phyloP scores from a whole-genome alignment of 2,329 filamentous ascomycete genomes.

The Paraconiothyrium sp. region DNA sequence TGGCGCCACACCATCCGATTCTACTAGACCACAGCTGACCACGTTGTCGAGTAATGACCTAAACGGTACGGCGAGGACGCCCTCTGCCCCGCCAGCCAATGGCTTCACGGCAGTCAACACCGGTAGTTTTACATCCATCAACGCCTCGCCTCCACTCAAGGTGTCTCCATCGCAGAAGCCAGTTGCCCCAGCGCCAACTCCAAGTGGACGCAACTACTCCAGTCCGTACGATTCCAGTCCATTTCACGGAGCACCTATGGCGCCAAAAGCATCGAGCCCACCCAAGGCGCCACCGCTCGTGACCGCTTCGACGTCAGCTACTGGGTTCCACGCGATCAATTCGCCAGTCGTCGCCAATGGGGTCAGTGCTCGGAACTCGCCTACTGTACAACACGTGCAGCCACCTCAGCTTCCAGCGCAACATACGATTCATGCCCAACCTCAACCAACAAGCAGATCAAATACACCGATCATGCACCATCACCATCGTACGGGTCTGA shows the following conservation, averaged over 20 bases:
- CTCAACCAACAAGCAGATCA: conserved; percentile 33
- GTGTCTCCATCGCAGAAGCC: conserved; percentile 28
- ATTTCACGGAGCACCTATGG: conserved; percentile 19
- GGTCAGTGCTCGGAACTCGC: conserved; percentile 31
- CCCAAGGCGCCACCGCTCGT: conserved; percentile 27
- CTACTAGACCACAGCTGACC: conserved; percentile 36
- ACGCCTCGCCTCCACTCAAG: conserved; percentile 27
- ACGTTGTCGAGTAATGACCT: conserved; percentile 41
- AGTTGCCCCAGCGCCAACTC: conserved; percentile 19
- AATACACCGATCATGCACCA: conserved; percentile 33
- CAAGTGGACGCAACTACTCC: conserved; percentile 35
- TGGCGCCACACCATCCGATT: conserved; percentile 28
- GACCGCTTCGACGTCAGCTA: conserved; percentile 17
- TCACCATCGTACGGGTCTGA: conserved; percentile 31
- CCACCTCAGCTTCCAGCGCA: conserved; percentile 33
- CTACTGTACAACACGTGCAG: conserved; percentile 27
- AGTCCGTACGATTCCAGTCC: conserved; percentile 43
- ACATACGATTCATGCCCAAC: conserved; percentile 28
- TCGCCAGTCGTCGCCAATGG: conserved; percentile 27
- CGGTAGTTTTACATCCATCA: conserved; percentile 37
- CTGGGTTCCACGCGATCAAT: conserved; percentile 26
- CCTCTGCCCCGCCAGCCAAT: conserved; percentile 21
- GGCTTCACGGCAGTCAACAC: conserved; percentile 35
- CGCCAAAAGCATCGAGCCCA: conserved; percentile 25
- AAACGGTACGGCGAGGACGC: conserved; percentile 35